Conservation (phyloP, 2,329 filamentous ascomycete species). For the Paramyrothecium sp. region DNA sequence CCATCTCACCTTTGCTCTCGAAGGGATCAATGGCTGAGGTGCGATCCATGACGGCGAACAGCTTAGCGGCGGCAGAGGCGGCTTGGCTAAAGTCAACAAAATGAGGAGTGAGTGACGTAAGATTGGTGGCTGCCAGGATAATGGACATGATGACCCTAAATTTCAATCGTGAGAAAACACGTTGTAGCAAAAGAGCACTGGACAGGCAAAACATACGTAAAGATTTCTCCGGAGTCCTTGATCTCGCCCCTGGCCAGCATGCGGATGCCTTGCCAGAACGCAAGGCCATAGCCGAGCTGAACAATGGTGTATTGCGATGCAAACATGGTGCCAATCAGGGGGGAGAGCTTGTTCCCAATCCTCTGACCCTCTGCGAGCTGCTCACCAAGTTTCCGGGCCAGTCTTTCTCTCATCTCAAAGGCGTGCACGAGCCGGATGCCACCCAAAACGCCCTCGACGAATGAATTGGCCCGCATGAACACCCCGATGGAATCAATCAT, state of each 20-base stretch:
- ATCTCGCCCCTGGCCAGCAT: conserved; percentile 33
- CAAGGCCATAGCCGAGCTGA: conserved; percentile 33
- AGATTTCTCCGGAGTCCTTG: conserved; percentile 28
- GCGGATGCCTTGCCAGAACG: conserved; percentile 39
- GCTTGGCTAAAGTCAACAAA: conserved; percentile 30
- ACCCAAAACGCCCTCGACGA: conserved; percentile 29
- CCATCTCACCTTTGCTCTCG: conserved; percentile 21
- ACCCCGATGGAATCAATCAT: conserved; percentile 28
- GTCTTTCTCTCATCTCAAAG: conserved; percentile 31
- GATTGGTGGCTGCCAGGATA: conserved; percentile 27
- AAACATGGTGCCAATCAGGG: conserved; percentile 30
- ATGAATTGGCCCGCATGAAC: conserved; percentile 24
- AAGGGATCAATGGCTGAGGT: conserved; percentile 31
- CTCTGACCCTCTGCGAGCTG: conserved; percentile 24
- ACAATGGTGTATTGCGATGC: conserved; percentile 33
- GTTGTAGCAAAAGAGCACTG: not conserved
- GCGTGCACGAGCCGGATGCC: conserved; percentile 36
- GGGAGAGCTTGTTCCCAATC: not conserved
- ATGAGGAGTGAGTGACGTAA: conserved; percentile 30
- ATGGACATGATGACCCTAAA: conserved; percentile 32
- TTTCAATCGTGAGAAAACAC: not conserved
- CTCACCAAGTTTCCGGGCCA: conserved; percentile 30
- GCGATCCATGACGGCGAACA: conserved; percentile 32
- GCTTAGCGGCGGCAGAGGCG: conserved; percentile 24
- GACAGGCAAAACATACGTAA: conserved; percentile 24